phyloP scores from a whole-genome alignment of 768 basidiomycete species.

The Boletus sp. region DNA sequence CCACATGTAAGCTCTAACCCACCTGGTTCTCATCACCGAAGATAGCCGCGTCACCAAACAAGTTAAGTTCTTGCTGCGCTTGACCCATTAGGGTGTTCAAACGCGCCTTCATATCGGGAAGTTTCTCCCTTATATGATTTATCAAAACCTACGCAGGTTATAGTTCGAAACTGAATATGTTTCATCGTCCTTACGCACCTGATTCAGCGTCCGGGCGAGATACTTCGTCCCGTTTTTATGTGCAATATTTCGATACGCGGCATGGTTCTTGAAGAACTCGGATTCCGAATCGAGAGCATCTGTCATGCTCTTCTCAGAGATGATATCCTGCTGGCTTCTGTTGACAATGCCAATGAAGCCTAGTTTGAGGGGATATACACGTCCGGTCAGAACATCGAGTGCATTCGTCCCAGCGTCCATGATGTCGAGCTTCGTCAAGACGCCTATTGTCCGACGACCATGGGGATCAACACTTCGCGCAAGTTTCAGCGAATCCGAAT shows the following conservation, averaged over 20 bases:
- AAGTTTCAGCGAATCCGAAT: conserved; percentile 96
- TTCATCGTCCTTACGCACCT: conserved; percentile 49
- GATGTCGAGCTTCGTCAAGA: conserved; percentile 94
- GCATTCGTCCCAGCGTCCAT: conserved; percentile 99
- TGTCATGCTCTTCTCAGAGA: conserved; percentile 75
- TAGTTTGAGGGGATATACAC: conserved; percentile 95
- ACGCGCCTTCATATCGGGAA: conserved; percentile 99
- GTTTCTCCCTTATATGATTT: conserved; percentile 97
- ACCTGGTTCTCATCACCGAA: conserved; percentile 90
- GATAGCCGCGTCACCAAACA: conserved; percentile 91
- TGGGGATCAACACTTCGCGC: conserved; percentile 95
- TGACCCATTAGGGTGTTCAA: conserved; percentile 98
- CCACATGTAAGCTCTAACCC: conserved; percentile 1
- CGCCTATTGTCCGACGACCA: conserved; percentile 93
- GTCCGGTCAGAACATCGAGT: conserved; percentile 90
- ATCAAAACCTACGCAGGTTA: conserved; percentile 72
- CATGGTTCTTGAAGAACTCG: conserved; percentile 89
- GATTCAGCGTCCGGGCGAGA: conserved; percentile 89
- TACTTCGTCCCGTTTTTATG: conserved; percentile 98
- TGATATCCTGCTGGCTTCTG: conserved; percentile 97
- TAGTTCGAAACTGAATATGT: not conserved
- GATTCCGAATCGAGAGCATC: conserved; percentile 83
- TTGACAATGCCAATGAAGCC: conserved; percentile 99
- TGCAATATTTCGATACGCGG: conserved; percentile 92
- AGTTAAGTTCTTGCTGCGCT: conserved; percentile 96